Base-by-base conservation (phyloP, 108 stramenopile genomes). In the Skeletonema marinoi region DNA sequence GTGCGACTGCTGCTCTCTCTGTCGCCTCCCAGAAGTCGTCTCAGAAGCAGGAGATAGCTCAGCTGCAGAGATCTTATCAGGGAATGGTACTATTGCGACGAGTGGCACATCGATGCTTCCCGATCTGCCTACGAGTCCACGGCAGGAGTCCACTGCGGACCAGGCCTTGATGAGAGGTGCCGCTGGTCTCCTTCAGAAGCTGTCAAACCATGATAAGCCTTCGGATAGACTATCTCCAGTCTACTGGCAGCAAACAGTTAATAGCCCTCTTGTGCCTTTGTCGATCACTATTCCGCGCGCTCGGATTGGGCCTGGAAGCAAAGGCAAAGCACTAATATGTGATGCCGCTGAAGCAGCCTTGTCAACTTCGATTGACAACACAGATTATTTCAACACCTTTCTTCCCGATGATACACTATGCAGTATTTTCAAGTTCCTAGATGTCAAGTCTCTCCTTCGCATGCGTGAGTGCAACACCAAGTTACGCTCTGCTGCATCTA, bases 401-500 rank as follows among this genome's bases (percentile, higher is more conserved):
- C 56, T 80, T 29, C 71, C 73, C 0, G 68, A 73, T 54, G 79
- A 73, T 35, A 29, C 73, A 12, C 19, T 80, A 1, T 68, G 56
- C 50, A 51, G 56, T 35, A 56, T 80, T 42, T 14, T 80, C 11
- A 60, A 60, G 32, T 80, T 69, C 41, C 66, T 80, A 3, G 79
- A 80, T 29, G 79, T 80, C 33, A 14, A 61, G 4, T 60, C 60
- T 25, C 68, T 80, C 31, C 30, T 68, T 25, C 44, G 41, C 0
- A 41, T 80, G 7, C 38, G 79, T 54, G 59, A 59, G 39, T 65
- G 73, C 59, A 74, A 64, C 39, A 42, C 29, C 17, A 68, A 82
- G 41, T 74, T 84, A 29, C 69, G 70, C 32, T 33, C 46, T 19
- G 44, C 87, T 31, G 78, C 82, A 25, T 80, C 81, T 6, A 61